Percentiles rank a stretch among this genome's conserved stretches.
phyloP scores from a whole-genome alignment of 2,329 filamentous ascomycete species.

The Ambrosiella beaveri region DNA sequence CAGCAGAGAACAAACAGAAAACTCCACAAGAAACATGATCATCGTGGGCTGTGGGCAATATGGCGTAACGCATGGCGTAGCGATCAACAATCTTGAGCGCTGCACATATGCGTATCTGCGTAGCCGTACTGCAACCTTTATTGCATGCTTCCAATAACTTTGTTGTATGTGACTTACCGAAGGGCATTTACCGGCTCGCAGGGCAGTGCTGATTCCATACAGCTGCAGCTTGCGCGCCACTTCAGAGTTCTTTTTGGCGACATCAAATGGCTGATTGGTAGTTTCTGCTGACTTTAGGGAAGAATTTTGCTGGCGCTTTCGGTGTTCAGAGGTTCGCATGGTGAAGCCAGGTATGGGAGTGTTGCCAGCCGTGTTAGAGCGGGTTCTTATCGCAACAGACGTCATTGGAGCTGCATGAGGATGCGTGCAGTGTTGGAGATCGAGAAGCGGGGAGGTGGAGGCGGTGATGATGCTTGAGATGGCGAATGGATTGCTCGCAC shows the following conservation, averaged over 20 bases:
- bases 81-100: neutral
- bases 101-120: neutral
- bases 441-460: neutral
- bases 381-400: neutral
- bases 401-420: neutral
- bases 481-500: neutral
- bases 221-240: constrained; percentile 89
- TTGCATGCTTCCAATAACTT: neutral
- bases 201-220: constrained; percentile 77
- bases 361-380: no score
- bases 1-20: neutral
- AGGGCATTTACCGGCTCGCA: constrained; percentile 76
- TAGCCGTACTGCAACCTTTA: neutral
- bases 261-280: neutral
- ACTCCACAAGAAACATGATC: neutral
- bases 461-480: no score
- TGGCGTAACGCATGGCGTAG: neutral
- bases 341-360: neutral
- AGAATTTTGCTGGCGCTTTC: neutral
- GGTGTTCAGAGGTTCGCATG: neutral
- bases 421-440: neutral
- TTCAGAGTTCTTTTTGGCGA: constrained; percentile 53
- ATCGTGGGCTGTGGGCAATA: neutral
- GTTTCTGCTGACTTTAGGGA: neutral
- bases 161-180: constrained; percentile 40